Evolutionary conservation across 345 rosid species (phyloP), one percentile per base, ranked within the genome.

Genomic region (Raphanus sativus): DNA sequence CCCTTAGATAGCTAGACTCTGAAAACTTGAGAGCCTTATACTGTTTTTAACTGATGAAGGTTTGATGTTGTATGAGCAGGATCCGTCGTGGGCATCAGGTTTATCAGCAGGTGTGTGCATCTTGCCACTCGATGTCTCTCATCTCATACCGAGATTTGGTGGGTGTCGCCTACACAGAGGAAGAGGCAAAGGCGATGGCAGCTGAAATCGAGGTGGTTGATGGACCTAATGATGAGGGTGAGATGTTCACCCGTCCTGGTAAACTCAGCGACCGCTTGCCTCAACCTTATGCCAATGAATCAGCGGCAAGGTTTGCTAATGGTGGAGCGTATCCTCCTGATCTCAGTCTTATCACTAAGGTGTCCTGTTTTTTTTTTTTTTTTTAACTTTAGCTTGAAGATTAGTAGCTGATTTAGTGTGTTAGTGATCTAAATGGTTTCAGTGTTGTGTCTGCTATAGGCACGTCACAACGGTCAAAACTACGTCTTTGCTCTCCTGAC

Each of bases 301-400:
- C 82, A 80, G 99, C 99, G 7, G 99, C 99, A 76, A 91, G 97
- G 85, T 96, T 93, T 88, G 99, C 99, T 45, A 96, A 96, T 88
- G 99, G 99, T 80, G 99, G 99, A 79, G 99, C 99, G 4, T 93
- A 96, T 87, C 99, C 99, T 73, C 98, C 99, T 67, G 99, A 96
- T 90, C 84, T 96, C 29, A 96, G 98, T 90, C 98, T 96, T 73
- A 87, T 96, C 69, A 96, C 99, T 28, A 96, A 96, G 87, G 98
- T 96, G 78, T 87, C 79, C 66, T 69, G 38, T 70, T 42, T 5
- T 38, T 63, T 69, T 34, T 34, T 34, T 34, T 34, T 7, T 2
- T 34, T 5, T 32, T 2, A 28, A 28, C 4, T n/a, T n/a, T n/a
- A n/a, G 32, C 38, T 69, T 32, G 50, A 5, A 66, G 34, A 74